Evolutionary conservation across 2,329 filamentous ascomycete genomes (phyloP).

Genomic region (Waltergamsia citrina): DNA sequence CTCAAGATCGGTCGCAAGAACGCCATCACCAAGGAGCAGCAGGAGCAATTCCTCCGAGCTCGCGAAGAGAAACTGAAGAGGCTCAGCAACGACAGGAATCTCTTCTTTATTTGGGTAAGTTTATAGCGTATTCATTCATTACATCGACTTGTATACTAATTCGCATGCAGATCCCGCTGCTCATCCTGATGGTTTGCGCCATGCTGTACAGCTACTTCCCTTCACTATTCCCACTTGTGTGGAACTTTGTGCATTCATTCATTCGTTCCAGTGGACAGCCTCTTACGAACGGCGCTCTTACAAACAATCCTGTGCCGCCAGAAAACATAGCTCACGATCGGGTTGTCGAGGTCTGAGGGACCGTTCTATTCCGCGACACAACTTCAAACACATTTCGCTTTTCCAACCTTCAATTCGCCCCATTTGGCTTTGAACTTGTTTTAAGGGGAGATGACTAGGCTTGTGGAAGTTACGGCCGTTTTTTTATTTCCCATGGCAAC

Average conservation of each 20-base stretch:
- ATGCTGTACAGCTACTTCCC: conserved; percentile 43
- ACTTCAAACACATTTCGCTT: too few species aligned
- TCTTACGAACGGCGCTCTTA: too few species aligned
- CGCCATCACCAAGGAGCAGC: conserved; percentile 55
- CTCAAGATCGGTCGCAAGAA: conserved; percentile 55
- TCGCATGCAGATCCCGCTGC: conserved; percentile 36
- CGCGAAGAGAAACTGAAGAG: conserved; percentile 55
- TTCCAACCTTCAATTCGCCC: too few species aligned
- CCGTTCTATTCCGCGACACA: too few species aligned
- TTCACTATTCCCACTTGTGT: conserved; percentile 22
- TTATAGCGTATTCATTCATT: neutral
- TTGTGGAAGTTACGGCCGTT: too few species aligned
- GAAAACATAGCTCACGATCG: neutral
- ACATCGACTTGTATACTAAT: conserved; percentile 11
- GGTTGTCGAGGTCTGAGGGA: neutral
- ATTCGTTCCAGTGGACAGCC: too few species aligned
- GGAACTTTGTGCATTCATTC: conserved; percentile 14
- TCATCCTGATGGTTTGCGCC: conserved; percentile 35
- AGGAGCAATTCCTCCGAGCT: conserved; percentile 51
- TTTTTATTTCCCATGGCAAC: too few species aligned
- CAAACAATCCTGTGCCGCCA: too few species aligned
- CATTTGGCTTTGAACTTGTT: too few species aligned
- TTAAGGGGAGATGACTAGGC: too few species aligned
- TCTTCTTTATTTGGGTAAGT: conserved; percentile 61
- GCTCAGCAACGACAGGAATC: conserved; percentile 52